Evolutionary conservation across 2,329 filamentous ascomycete genomes (phyloP).

Genomic region (Calonectria leucothoes): DNA sequence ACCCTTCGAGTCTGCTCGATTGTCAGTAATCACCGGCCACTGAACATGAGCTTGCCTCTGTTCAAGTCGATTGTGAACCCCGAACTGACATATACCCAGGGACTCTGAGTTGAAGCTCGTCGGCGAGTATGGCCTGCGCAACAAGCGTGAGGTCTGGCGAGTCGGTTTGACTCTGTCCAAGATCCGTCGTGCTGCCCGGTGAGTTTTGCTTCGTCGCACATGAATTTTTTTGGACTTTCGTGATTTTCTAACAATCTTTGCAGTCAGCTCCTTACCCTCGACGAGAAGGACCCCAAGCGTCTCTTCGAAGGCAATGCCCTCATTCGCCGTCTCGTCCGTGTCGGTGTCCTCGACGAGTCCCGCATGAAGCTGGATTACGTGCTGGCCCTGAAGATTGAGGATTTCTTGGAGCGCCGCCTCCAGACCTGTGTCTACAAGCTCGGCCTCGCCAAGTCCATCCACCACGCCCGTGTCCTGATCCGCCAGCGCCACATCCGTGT

Average conservation of each 20-base stretch:
- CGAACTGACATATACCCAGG: conserved; percentile 81
- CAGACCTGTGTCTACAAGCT: conserved; percentile 99
- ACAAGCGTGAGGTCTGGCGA: conserved; percentile 99
- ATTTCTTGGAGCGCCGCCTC: conserved; percentile 99
- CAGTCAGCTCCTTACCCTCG: conserved; percentile 99
- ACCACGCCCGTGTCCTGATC: conserved; percentile 99
- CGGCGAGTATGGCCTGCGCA: conserved; percentile 99
- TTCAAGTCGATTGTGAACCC: conserved; percentile 87
- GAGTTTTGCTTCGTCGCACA: conserved; percentile 46
- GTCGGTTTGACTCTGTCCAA: conserved; percentile 99
- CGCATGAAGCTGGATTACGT: conserved; percentile 99
- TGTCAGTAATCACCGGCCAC: conserved; percentile 98
- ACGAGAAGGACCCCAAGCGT: conserved; percentile 99
- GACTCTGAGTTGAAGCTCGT: conserved; percentile 99
- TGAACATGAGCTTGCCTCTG: conserved; percentile 98
- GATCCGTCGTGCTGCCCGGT: conserved; percentile 99
- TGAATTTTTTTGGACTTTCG: neutral
- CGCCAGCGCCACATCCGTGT: conserved; percentile 99
- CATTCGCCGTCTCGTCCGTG: conserved; percentile 99
- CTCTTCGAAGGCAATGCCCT: conserved; percentile 99
- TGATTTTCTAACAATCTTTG: conserved; percentile 37
- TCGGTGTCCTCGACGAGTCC: conserved; percentile 99
- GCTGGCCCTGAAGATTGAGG: conserved; percentile 97
- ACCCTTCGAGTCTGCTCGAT: conserved; percentile 99
- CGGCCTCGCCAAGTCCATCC: conserved; percentile 99